These are phyloP conservation scores for Paraglomus occultum DNA, from an alignment of 192 early-diverging fungal species.

Conservation along the genomic window DNA sequence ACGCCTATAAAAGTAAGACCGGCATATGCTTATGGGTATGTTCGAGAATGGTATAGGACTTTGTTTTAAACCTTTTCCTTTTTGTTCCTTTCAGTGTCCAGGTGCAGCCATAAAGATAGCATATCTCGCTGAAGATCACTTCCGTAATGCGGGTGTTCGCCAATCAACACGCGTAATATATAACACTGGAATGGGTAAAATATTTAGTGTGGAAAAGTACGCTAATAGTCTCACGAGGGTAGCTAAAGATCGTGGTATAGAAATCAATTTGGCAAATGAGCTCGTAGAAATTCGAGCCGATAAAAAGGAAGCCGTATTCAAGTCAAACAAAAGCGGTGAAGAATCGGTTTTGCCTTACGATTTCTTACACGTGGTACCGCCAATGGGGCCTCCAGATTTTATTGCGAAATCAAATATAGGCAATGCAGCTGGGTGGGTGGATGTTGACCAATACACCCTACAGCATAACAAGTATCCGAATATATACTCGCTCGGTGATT, in stretches of 20 bases:
- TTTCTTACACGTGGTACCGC: constrained; percentile 84
- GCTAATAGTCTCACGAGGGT: constrained; percentile 66
- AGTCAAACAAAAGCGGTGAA: constrained; percentile 51
- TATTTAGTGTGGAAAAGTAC: constrained; percentile 86
- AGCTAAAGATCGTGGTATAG: constrained; percentile 64
- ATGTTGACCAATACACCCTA: constrained; percentile 75
- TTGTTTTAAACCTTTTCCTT: background rate
- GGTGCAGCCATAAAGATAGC: constrained; percentile 88
- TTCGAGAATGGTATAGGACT: background rate
- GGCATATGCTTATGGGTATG: background rate
- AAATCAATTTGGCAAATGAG: constrained; percentile 70
- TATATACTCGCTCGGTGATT: constrained; percentile 80
- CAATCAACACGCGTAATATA: constrained; percentile 68
- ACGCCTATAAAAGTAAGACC: constrained; percentile 70
- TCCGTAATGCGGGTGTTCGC: constrained; percentile 69
- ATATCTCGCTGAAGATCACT: constrained; percentile 81
- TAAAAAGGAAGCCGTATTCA: constrained; percentile 70
- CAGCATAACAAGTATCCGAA: constrained; percentile 79
- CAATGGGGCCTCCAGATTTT: constrained; percentile 76
- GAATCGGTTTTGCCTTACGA: constrained; percentile 67
- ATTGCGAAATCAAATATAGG: constrained; percentile 66
- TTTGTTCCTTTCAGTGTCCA: constrained; percentile 52
- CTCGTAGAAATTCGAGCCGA: constrained; percentile 65
- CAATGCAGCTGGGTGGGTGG: constrained; percentile 80
- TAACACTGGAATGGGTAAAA: constrained; percentile 79